These are phyloP conservation scores for Capsicum chinense DNA, from an alignment of 257 asterid genomes.

Conservation along the genomic window DNA sequence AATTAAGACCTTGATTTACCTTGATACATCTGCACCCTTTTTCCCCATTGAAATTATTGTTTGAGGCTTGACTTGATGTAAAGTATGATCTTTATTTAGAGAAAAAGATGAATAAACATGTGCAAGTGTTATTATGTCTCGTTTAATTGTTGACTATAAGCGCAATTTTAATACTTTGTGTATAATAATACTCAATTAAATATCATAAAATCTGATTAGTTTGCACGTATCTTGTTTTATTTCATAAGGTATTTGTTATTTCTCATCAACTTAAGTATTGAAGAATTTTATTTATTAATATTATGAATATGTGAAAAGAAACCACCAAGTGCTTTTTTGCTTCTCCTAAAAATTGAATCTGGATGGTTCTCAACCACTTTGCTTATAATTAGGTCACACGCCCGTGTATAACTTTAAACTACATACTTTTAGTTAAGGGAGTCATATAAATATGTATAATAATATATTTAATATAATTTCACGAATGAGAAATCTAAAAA, in stretches of 20 bases:
- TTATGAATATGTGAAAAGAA: no score
- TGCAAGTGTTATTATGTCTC: neutral
- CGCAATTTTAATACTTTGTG: neutral
- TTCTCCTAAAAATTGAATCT: no score
- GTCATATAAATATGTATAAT: no score
- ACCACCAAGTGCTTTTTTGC: no score
- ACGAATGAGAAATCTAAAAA: no score
- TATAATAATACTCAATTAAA: neutral
- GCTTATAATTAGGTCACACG: no score
- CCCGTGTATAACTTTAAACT: no score
- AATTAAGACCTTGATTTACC: neutral
- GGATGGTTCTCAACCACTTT: no score
- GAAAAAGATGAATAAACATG: neutral
- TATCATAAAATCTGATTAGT: neutral
- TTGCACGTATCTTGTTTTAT: neutral
- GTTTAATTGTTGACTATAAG: neutral
- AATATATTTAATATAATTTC: no score
- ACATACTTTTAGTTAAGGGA: no score
- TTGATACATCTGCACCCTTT: neutral
- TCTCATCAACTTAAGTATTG: no score
- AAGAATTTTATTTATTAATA: no score
- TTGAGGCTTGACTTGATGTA: neutral
- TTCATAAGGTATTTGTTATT: neutral
- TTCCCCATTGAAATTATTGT: neutral
- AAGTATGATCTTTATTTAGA: neutral